These are phyloP conservation scores for Scheffersomyces cryptocercus DNA, from an alignment of 1,139 yeast genomes.

Conservation along the genomic window DNA sequence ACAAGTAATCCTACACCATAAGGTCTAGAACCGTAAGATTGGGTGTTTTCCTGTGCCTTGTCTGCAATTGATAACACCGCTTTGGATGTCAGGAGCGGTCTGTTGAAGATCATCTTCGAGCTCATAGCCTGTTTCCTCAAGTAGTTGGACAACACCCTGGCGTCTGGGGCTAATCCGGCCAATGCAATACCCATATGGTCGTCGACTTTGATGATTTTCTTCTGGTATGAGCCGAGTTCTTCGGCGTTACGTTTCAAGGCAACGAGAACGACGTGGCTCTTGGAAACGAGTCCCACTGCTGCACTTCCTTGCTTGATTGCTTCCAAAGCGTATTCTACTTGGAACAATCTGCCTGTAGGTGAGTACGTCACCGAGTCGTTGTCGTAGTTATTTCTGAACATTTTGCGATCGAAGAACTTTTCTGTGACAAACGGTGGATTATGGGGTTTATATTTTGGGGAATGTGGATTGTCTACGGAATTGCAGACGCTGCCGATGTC, in stretches of 20 bases:
- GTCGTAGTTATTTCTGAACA: constrained; percentile 97
- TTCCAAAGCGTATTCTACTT: constrained; percentile 92
- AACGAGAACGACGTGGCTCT: constrained; percentile 84
- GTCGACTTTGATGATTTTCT: constrained; percentile 88
- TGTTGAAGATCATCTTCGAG: constrained; percentile 79
- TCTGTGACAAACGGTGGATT: too few relatives aligned
- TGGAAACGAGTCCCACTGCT: constrained; percentile 89
- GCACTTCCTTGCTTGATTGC: constrained; percentile 99
- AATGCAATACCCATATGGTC: constrained; percentile 92
- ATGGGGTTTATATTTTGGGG: too few relatives aligned
- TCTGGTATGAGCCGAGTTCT: constrained; percentile 94
- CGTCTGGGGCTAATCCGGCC: constrained; percentile 98
- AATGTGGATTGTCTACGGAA: too few relatives aligned
- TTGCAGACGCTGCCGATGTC: too few relatives aligned
- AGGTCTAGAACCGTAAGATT: constrained; percentile 93
- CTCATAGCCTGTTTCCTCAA: constrained; percentile 91
- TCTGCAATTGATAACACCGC: constrained; percentile 90
- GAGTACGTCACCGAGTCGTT: constrained; percentile 97
- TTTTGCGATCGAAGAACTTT: constrained; percentile 9
- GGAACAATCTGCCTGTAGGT: constrained; percentile 95
- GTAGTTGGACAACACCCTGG: constrained; percentile 85
- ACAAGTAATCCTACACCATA: constrained; percentile 94
- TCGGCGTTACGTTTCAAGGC: constrained; percentile 96
- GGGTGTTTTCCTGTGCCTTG: constrained; percentile 96
- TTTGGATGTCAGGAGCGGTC: constrained; percentile 82